phyloP scores from a whole-genome alignment of 2,329 filamentous ascomycete genomes.

The Aquanectria penicillioides region DNA sequence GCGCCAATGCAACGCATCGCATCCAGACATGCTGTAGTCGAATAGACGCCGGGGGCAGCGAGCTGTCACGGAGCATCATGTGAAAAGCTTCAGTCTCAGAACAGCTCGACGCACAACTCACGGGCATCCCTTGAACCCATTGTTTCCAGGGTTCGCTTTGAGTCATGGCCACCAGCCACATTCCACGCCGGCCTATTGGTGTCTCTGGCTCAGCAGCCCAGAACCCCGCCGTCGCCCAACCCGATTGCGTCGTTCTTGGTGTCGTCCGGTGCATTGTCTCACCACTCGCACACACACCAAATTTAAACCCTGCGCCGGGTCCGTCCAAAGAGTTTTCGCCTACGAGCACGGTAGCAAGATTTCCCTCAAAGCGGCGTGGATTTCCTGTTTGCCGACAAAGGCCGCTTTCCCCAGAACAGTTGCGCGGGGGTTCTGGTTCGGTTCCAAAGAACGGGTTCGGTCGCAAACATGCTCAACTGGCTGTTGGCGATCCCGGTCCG shows the following conservation, averaged over 20 bases:
- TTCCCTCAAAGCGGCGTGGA: slow-evolving; percentile 28
- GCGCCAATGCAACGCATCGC: slow-evolving; percentile 37
- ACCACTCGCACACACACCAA: slow-evolving; percentile 26
- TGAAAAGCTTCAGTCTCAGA: slow-evolving; percentile 25
- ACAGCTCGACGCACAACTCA: slow-evolving; percentile 3
- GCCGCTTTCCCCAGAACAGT: slow-evolving; percentile 41
- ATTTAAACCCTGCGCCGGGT: slow-evolving; percentile 36
- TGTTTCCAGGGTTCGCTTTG: slow-evolving; percentile 34
- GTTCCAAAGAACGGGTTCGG: slow-evolving; percentile 40
- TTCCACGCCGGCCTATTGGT: slow-evolving; percentile 35
- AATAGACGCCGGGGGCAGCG: slow-evolving; percentile 38
- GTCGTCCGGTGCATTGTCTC: slow-evolving; percentile 31
- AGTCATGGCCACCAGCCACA: slow-evolving; percentile 41
- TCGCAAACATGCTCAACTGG: slow-evolving; percentile 35
- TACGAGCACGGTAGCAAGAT: slow-evolving; percentile 6
- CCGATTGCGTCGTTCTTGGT: slow-evolving; percentile 36
- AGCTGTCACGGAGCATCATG: slow-evolving; percentile 38
- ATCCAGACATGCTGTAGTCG: slow-evolving; percentile 35
- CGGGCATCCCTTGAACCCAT: slow-evolving; percentile 22
- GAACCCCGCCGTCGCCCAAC: slow-evolving; percentile 29
- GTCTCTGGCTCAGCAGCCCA: slow-evolving; percentile 31
- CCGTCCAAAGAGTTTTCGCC: slow-evolving; percentile 30
- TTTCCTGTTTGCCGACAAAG: slow-evolving; percentile 24
- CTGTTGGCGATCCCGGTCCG: slow-evolving; percentile 37
- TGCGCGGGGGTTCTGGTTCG: slow-evolving; percentile 19